Conservation (phyloP, 805 yeast species). For the Candida broadrunensis region DNA sequence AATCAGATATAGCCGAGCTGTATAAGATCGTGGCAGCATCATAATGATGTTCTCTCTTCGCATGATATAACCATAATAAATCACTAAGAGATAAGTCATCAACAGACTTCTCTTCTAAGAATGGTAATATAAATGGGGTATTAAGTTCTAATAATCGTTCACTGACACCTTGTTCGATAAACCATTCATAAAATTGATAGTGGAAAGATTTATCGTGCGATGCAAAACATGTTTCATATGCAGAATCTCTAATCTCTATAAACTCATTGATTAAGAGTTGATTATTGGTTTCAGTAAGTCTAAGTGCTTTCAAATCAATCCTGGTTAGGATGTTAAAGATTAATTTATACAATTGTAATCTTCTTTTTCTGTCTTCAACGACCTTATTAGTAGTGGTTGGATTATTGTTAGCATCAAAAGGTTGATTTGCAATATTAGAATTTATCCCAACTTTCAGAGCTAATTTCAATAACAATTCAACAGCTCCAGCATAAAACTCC, state of each 20-base stretch:
- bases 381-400: conserved; percentile 3
- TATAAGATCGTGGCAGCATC: conserved; percentile 80
- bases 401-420: not conserved
- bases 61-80: conserved; percentile 83
- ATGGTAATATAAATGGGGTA: conserved; percentile 76
- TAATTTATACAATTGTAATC: conserved; percentile 58
- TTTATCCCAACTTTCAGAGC: conserved; percentile 56
- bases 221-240: conserved; percentile 71
- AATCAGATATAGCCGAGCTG: conserved; percentile 69
- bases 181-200: conserved; percentile 90
- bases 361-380: conserved; percentile 12
- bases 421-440: conserved; percentile 4
- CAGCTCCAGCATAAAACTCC: conserved; percentile 80
- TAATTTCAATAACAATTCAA: conserved; percentile 74
- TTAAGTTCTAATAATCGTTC: conserved; percentile 76
- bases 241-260: conserved; percentile 60
- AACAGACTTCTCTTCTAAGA: conserved; percentile 64
- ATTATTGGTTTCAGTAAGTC: conserved; percentile 31
- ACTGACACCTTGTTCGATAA: conserved; percentile 70
- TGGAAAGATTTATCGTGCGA: conserved; percentile 86
- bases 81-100: conserved; percentile 73
- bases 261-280: conserved; percentile 47
- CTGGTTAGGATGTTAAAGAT: conserved; percentile 73
- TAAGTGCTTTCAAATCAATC: conserved; percentile 63
- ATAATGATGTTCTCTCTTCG: conserved; percentile 72